Base-by-base conservation (phyloP, 2,329 filamentous ascomycete species). In the Talaromyces sp. region DNA sequence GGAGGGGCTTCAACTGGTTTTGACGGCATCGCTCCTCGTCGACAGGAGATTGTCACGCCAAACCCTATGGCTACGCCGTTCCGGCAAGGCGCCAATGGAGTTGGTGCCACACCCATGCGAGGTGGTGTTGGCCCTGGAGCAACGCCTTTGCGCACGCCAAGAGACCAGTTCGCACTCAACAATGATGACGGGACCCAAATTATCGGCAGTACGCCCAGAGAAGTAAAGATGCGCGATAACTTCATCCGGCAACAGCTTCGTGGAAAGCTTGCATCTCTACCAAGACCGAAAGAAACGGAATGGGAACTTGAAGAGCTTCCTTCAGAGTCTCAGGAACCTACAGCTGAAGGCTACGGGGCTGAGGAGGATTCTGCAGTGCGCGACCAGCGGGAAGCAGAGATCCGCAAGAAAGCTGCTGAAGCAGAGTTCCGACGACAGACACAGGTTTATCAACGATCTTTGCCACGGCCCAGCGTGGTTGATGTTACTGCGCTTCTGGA, bases 61-160 rank as follows among this genome's bases (percentile, higher is more conserved):
- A 99, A 99, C 74, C 95, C 95, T 0, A 85, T 99, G 82, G 93
- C 95, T 0, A 99, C 95, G 0, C 95, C 95, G 0, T 85, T 96
- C 69, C 86, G 91, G 62, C 83, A 87, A 27, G 79, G 79, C 47
- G 78, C 82, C 1, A 86, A 85, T 67, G 90, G 87, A 27, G 81
- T 87, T 33, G 89, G 87, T 31, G 87, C 89, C 13, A 96, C 91
- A 31, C 86, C 87, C 5, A 78, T 85, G 72, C 78, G 79, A 37
- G 79, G 80, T 14, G 88, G 88, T 7, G 80, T 84, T 62, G 85
- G 86, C 5, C 85, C 89, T 58, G 92, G 91, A 19, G 89, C 92
- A 66, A 97, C 94, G 0, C 93, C 94, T 0, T 82, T 96, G 81
- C 88, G 91, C 66, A 97, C 93, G 9, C 94, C 94, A 10, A 87